Percentiles rank a stretch among this genome's conserved stretches.
These are phyloP conservation scores for Barbarea vulgaris DNA, from an alignment of 345 rosid genomes.

Conservation along the genomic window DNA sequence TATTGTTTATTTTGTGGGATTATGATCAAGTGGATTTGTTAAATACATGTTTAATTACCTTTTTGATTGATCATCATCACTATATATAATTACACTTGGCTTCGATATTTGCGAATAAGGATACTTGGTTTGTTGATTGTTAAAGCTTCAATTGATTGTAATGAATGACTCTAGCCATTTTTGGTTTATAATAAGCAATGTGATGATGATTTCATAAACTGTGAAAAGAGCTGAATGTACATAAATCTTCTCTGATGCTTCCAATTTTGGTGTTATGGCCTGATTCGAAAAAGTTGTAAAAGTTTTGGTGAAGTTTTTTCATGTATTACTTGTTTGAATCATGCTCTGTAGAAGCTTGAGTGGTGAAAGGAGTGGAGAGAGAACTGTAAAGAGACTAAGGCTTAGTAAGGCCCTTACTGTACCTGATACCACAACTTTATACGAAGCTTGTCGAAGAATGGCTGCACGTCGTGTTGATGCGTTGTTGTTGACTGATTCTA, in stretches of 20 bases:
- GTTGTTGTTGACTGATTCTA: constrained; percentile 81
- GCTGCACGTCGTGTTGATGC: constrained; percentile 97
- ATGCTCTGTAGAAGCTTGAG: constrained; percentile 82
- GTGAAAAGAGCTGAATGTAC: background rate
- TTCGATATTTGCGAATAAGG: no score
- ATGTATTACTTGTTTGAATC: no score
- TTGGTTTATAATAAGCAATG: background rate
- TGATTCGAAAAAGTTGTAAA: no score
- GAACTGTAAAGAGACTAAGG: constrained; percentile 81
- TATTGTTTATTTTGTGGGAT: no score
- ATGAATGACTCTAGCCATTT: background rate
- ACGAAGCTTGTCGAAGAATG: constrained; percentile 93
- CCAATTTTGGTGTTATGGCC: no score
- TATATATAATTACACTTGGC: no score
- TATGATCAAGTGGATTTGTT: no score
- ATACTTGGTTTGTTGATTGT: background rate
- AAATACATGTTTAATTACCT: no score
- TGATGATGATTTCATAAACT: background rate
- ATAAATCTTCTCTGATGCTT: no score
- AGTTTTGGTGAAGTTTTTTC: no score
- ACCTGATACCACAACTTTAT: constrained; percentile 74
- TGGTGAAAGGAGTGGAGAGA: constrained; percentile 59
- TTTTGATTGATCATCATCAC: no score
- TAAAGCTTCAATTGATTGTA: background rate
- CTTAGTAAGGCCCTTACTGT: constrained; percentile 85